Evolutionary conservation across 768 basidiomycete species (phyloP).

Genomic region (Russula ochroleuca): DNA sequence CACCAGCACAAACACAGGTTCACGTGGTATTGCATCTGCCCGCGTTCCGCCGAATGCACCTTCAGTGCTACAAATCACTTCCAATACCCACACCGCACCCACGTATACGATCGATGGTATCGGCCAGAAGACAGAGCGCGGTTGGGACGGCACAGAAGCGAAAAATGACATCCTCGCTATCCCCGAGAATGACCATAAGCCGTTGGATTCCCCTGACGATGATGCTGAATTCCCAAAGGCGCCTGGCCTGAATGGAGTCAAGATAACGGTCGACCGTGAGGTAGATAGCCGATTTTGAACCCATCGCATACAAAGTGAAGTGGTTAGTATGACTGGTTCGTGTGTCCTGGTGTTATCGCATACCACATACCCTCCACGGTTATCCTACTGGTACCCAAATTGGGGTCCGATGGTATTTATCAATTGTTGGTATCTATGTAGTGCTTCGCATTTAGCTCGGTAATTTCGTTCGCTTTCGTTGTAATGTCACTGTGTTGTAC

Average conservation of each 20-base stretch:
- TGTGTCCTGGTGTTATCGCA: not conserved
- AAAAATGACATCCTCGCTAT: constrained; percentile 14
- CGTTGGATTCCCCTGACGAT: constrained; percentile 24
- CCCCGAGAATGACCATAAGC: constrained; percentile 14
- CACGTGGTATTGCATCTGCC: constrained; percentile 45
- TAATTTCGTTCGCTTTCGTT: not conserved
- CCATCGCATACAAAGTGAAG: constrained; percentile 18
- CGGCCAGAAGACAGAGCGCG: constrained; percentile 21
- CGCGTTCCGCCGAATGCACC: constrained; percentile 31
- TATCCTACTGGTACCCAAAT: not conserved
- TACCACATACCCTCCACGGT: not conserved
- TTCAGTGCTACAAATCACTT: constrained; percentile 28
- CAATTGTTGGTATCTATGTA: constrained; percentile 1
- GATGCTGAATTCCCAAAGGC: constrained; percentile 23
- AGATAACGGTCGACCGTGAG: constrained; percentile 27
- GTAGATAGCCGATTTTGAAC: constrained; percentile 20
- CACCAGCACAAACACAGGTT: constrained; percentile 42
- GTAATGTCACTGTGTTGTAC: not conserved
- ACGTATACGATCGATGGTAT: constrained; percentile 36
- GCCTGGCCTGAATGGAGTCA: constrained; percentile 21
- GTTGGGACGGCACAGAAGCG: constrained; percentile 23
- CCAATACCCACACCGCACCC: constrained; percentile 25
- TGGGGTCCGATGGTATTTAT: not conserved
- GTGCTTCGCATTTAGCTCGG: not conserved
- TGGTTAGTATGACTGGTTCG: not conserved